Evolutionary conservation across 2,329 filamentous ascomycete species (phyloP), one percentile per base, ranked within the genome.

Genomic region (Fusarium palustre): DNA sequence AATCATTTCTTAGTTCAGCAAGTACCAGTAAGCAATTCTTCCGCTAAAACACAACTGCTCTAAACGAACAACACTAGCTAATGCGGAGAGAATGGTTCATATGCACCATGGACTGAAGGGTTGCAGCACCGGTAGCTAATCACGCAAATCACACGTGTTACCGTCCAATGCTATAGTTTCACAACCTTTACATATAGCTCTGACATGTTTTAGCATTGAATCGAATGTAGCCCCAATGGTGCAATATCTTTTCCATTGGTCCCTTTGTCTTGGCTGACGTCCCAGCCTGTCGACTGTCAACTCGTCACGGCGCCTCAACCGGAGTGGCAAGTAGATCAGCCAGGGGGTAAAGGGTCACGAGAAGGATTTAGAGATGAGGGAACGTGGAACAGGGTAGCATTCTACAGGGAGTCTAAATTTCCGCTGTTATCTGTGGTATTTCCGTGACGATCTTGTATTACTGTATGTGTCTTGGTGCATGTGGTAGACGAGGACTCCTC

Each of bases 141-240:
- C 22, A n/a, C 5, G 34, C 28, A 25, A 39, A 22, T 20, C n/a
- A 25, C 41, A 43, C 1, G 24, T 41, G 12, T 41, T 28, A 6
- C 18, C 22, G 42, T n/a, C 28, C 28, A 31, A 46, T 46, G 28
- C 28, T 46, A 46, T 28, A 13, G 12, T 25, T 39, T 25, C 28
- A 10, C 10, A 16, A n/a, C n/a, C 16, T 11, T 47, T 55, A 13
- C 18, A 34, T 59, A 55, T 59, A 41, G 18, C 20, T 47, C 56
- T 56, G 33, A 39, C 38, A 36, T 28, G 28, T 46, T 47, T 59
- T 39, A 52, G 46, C 55, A 57, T 57, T 50, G 24, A 47, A 20
- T 12, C 48, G n/a, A 36, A 20, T 22, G 31, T 36, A n/a, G 48
- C 30, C 38, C 43, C 38, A 22, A 20, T 36, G 38, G 48, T 31